Conservation (phyloP, 1,284 basidiomycete species). For the Moniliophthora roreri region DNA sequence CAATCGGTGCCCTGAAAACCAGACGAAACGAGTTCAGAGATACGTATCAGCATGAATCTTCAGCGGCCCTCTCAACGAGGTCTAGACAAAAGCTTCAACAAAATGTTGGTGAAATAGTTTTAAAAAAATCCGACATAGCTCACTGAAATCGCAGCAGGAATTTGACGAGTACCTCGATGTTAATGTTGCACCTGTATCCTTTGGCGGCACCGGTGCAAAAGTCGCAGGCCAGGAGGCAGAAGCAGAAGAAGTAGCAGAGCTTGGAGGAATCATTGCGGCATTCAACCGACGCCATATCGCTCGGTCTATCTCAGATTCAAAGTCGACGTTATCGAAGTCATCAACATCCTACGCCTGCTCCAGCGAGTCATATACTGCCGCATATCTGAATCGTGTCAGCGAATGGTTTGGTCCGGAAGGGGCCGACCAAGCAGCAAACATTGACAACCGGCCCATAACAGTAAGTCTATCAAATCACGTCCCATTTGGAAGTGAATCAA, state of each 20-base stretch:
- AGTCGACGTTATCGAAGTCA: background rate
- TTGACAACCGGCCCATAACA: too few species aligned
- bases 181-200: background rate
- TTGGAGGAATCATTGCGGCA: too few species aligned
- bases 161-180: slow-evolving; percentile 1
- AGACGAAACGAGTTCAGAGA: background rate
- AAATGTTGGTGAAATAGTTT: too few species aligned
- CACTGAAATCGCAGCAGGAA: background rate
- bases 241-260: background rate
- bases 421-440: too few species aligned
- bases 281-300: background rate
- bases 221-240: too few species aligned
- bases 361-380: background rate
- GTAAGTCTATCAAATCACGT: too few species aligned
- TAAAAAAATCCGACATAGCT: too few species aligned
- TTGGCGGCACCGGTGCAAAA: background rate
- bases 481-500: too few species aligned
- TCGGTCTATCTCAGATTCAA: background rate
- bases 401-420: background rate
- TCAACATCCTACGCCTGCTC: background rate
- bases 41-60: too few species aligned
- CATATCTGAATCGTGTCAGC: slow-evolving; percentile 1
- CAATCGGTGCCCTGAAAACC: background rate
- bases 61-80: too few species aligned
- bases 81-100: background rate